Conservation (phyloP, 2,329 filamentous ascomycete genomes). For the Colletotrichum musicola region DNA sequence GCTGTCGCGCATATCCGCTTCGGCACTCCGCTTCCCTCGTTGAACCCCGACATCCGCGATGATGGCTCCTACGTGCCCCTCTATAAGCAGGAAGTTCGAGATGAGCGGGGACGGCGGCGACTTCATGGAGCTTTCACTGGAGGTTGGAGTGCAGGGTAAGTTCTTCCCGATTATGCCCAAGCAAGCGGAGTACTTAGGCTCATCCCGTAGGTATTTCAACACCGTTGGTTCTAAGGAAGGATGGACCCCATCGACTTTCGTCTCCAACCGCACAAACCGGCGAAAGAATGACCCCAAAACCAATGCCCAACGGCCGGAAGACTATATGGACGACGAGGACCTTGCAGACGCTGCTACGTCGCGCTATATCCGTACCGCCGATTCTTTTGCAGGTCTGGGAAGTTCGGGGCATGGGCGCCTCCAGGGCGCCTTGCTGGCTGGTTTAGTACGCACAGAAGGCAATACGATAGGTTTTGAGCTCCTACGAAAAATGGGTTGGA, state of each 20-base stretch:
- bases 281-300: conserved; percentile 72
- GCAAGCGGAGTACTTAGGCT: conserved; percentile 43
- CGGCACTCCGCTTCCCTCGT: conserved; percentile 85
- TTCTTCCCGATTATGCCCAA: conserved; percentile 43
- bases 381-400: conserved; percentile 82
- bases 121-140: conserved; percentile 97
- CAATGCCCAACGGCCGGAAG: conserved; percentile 76
- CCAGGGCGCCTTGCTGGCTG: conserved; percentile 64
- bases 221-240: conserved; percentile 98
- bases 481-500: conserved; percentile 95
- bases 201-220: conserved; percentile 85
- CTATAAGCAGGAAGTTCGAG: conserved; percentile 98
- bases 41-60: conserved; percentile 82
- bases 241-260: conserved; percentile 92
- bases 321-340: conserved; percentile 99
- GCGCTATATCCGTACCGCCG: conserved; percentile 77
- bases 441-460: conserved; percentile 77
- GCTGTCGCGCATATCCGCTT: conserved; percentile 82
- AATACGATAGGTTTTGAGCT: conserved; percentile 91
- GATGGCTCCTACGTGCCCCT: conserved; percentile 92
- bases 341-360: conserved; percentile 87
- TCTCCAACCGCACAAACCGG: conserved; percentile 87
- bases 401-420: conserved; percentile 62
- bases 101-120: conserved; percentile 90
- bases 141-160: conserved; percentile 94